Evolutionary conservation across 352 stramenopile species (phyloP).

Genomic region (Pythium coloratum): DNA sequence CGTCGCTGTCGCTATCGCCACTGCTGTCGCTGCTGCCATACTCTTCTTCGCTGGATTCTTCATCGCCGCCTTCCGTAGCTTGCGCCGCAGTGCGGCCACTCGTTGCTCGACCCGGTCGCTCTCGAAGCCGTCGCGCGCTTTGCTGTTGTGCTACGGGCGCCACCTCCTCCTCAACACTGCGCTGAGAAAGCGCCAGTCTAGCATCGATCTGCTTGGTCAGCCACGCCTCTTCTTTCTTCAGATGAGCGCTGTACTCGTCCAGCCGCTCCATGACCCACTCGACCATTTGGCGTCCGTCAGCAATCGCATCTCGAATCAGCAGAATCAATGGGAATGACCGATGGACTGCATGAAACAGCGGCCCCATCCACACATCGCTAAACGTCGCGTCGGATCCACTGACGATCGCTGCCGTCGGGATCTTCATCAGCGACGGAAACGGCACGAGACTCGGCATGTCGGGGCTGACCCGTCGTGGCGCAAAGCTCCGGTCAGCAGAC

Average conservation of each 20-base stretch:
- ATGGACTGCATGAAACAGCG: constrained; percentile 63
- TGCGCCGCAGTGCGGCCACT: background rate
- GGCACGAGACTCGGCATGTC: constrained; percentile 13
- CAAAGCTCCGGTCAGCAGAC: background rate
- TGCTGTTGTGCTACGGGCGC: background rate
- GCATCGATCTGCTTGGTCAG: constrained; percentile 47
- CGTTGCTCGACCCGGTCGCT: constrained; percentile 2
- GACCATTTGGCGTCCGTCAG: constrained; percentile 52
- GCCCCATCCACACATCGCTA: constrained; percentile 74
- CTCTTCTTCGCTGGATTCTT: constrained; percentile 20
- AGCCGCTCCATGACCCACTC: constrained; percentile 68
- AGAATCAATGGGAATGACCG: constrained; percentile 71
- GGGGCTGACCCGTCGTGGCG: background rate
- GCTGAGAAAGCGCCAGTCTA: constrained; percentile 33
- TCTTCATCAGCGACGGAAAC: constrained; percentile 27
- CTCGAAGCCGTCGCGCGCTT: constrained; percentile 6
- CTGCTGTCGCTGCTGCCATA: constrained; percentile 1
- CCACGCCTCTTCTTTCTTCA: constrained; percentile 55
- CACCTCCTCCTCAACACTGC: background rate
- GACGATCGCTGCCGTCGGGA: constrained; percentile 52
- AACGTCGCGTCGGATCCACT: constrained; percentile 70
- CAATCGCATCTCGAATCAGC: constrained; percentile 49
- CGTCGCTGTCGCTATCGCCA: constrained; percentile 13
- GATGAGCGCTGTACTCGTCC: constrained; percentile 35
- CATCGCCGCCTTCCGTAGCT: background rate